Base-by-base conservation (phyloP, 2,329 filamentous ascomycete genomes). In the Colletotrichum lupini region DNA sequence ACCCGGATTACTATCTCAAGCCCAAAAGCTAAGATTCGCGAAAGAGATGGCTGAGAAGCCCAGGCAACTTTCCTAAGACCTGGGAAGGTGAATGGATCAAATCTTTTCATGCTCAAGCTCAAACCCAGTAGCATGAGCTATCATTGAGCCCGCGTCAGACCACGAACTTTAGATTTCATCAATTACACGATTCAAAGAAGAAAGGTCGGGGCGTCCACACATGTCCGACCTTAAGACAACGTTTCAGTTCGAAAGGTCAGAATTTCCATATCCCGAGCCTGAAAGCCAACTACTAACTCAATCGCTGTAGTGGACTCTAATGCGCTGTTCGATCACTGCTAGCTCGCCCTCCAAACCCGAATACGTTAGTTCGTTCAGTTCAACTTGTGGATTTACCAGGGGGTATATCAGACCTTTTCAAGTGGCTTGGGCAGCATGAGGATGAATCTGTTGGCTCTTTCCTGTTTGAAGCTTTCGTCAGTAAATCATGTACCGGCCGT, bases 301-400 rank as follows among this genome's bases (percentile, higher is more conserved):
- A n/a, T 59, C 49, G 3, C 57, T 52, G 1, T 71, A 71, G 63
- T 71, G 68, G n/a, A 16, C 22, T 8, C 56, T 67, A 4, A 46
- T 42, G 1, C 53, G 42, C 19, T 61, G 12, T n/a, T 71, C 68
- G 5, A 71, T 58, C 9, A 19, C 30, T 14, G n/a, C 57, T 35
- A 71, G 52, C 2, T 67, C 63, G 2, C 22, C 32, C 68, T 71
- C 1, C 4, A 6, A 4, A 14, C 0, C 3, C 22, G 16, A 42
- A 4, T 24, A 4, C 11, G n/a, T 68, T 46, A 56, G 32, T 26
- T 9, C 8, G 22, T 9, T 7, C 9, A 24, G 16, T n/a, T 8
- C 19, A 3, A 49, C 16, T 37, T 32, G 16, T 24, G 7, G 24
- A 16, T 16, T 12, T 55, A 11, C n/a, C 2, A n/a, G 42, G 7